phyloP scores from a whole-genome alignment of 495 filamentous ascomycete species.

The Aspergillus funiculosus region DNA sequence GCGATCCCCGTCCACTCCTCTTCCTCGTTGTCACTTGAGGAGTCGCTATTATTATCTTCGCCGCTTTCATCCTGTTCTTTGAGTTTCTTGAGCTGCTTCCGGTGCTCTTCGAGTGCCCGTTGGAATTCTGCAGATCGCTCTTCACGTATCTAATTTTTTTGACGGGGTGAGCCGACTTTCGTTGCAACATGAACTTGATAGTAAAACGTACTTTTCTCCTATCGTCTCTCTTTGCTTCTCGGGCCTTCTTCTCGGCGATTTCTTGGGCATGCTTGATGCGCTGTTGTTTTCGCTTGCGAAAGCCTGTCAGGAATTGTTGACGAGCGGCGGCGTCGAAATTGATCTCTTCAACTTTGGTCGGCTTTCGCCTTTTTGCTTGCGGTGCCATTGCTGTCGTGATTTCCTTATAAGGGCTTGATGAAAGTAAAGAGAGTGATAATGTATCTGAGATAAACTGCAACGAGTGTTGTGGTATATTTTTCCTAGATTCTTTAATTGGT shows the following conservation, averaged over 20 bases:
- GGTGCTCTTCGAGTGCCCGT: conserved; percentile 67
- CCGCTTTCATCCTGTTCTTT: conserved; percentile 47
- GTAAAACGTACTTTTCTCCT: conserved; percentile 59
- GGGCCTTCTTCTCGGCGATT: conserved; percentile 62
- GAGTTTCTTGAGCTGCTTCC: conserved; percentile 51
- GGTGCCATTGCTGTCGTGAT: conserved; percentile 35
- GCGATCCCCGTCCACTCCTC: conserved; percentile 60
- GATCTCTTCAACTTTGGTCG: conserved; percentile 64
- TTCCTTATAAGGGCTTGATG: background rate
- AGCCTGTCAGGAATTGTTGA: conserved; percentile 84
- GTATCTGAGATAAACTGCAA: background rate
- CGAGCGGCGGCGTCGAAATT: conserved; percentile 73
- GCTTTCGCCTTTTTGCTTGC: conserved; percentile 61
- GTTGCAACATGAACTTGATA: background rate
- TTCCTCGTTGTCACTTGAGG: conserved; percentile 26
- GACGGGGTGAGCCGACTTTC: background rate
- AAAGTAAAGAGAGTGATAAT: background rate
- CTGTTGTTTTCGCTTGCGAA: conserved; percentile 89
- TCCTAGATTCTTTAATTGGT: too few species aligned
- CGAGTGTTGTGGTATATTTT: too few species aligned
- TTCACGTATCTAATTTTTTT: conserved; percentile 60
- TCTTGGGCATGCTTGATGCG: conserved; percentile 79
- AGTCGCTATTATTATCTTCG: conserved; percentile 23
- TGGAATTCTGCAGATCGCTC: conserved; percentile 73
- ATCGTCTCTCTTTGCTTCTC: conserved; percentile 63